Conservation (phyloP, 1,284 basidiomycete species). For the Trichosporon sp. region DNA sequence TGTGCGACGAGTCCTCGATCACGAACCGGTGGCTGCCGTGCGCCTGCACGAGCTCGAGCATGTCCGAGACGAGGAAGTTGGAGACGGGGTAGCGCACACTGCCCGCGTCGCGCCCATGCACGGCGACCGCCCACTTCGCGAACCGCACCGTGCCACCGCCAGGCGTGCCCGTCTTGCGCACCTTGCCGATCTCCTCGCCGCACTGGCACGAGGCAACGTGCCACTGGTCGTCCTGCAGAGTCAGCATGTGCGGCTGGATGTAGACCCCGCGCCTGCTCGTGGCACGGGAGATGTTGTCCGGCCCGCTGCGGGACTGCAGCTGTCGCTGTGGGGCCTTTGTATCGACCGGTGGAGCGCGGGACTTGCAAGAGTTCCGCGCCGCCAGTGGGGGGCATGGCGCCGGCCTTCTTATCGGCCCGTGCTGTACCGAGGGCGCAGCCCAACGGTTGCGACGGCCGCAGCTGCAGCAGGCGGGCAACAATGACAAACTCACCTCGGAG, state of each 20-base stretch:
- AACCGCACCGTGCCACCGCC: conserved; percentile 55
- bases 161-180: conserved; percentile 49
- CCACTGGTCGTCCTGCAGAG: conserved; percentile 58
- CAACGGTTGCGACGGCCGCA: too few relatives aligned
- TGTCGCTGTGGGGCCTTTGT: conserved; percentile 76
- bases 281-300: conserved; percentile 69
- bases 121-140: conserved; percentile 73
- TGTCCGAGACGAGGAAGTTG: conserved; percentile 76
- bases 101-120: conserved; percentile 52
- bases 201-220: conserved; percentile 66
- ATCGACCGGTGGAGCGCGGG: conserved; percentile 60
- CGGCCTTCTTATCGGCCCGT: conserved; percentile 83
- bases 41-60: conserved; percentile 78
- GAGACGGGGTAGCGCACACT: conserved; percentile 65
- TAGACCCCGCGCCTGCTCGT: conserved; percentile 69
- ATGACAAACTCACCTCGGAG: not conserved
- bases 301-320: conserved; percentile 18
- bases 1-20: conserved; percentile 71
- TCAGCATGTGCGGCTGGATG: conserved; percentile 60
- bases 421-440: too few relatives aligned
- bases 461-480: not conserved
- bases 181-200: conserved; percentile 68
- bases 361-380: conserved; percentile 52
- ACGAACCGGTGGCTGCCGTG: conserved; percentile 86
- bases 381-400: conserved; percentile 63